phyloP scores from a whole-genome alignment of 306 rosid species.

The Acacia confusa region DNA sequence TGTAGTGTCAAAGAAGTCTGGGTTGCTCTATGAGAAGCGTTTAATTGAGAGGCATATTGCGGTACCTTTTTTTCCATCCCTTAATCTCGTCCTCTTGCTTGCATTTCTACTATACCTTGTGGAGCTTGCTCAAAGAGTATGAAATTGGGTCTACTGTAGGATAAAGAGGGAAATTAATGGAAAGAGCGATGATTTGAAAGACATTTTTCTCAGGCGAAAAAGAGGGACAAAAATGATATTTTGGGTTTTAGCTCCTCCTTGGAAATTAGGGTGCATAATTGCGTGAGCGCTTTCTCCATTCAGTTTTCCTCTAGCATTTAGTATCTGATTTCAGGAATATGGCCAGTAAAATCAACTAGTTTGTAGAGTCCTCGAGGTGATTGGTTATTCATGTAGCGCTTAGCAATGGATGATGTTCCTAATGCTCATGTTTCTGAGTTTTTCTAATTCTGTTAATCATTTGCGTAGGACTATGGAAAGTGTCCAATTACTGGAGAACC shows the following conservation, averaged over 20 bases:
- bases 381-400: not conserved
- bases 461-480: slow-evolving; percentile 84
- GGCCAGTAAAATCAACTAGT: not conserved
- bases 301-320: not conserved
- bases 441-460: slow-evolving; percentile 26
- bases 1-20: slow-evolving; percentile 78
- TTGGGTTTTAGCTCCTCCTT: not conserved
- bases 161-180: not conserved
- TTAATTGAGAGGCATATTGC: slow-evolving; percentile 81
- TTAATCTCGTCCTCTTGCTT: slow-evolving; percentile 26
- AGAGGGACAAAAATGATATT: not conserved
- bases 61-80: slow-evolving; percentile 38
- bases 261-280: not conserved
- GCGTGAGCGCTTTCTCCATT: not conserved
- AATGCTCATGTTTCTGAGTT: not conserved
- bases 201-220: not conserved
- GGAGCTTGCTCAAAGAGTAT: slow-evolving; percentile 14
- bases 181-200: not conserved
- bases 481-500: slow-evolving; percentile 93
- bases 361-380: not conserved
- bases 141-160: not conserved
- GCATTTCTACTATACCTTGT: not conserved
- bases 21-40: slow-evolving; percentile 85
- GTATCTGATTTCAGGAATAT: slow-evolving; percentile 7
- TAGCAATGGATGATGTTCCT: not conserved